Base-by-base conservation (phyloP, 306 rosid genomes). In the peach (Prunus persica) region DNA sequence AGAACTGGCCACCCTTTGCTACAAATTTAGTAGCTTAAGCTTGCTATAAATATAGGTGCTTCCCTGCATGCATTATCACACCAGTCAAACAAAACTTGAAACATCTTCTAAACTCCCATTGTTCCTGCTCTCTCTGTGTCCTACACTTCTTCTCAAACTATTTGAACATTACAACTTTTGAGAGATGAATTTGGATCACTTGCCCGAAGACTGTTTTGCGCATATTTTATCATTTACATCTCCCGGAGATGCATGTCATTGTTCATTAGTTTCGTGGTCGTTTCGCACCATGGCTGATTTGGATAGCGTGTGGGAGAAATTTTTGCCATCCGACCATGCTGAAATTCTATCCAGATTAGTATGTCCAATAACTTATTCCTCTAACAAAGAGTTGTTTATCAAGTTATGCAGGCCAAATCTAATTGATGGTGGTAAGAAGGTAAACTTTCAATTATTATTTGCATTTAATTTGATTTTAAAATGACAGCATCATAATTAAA, bases 121-220 rank as follows among this genome's bases (percentile, higher is more conserved):
- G 43, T 38, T 38, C 43, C 43, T 38, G 43, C 43, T 38, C 43
- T 38, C 43, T 38, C 10, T 7, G 9, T 38, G 9, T 38, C 43
- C 43, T 22, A 11, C 28, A 60, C 14, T 41, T 0, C 72, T 43
- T 24, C 38, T 47, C 52, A 47, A 51, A 16, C 56, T 16, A 15
- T 2, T 51, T 16, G 20, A 51, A 51, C 19, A 5, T 34, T 51
- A 51, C 62, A 52, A 45, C 15, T 30, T 2, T 69, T 32, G 50
- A 19, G 60, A 41, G 4, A 77, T 81, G 76, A 63, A 41, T 5
- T 80, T 87, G 78, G 91, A 88, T 69, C 24, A 47, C 38, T 32
- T 88, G 51, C 86, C 92, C 14, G 71, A 71, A 71, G 97, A 91
- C 79, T 91, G 96, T 61, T 79, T 87, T 28, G 83, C 81, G 11